A percentile compares a stretch with the other conserved stretches of the same genome.
phyloP scores from a whole-genome alignment of 2,329 filamentous ascomycete species.

The Botrytis paeoniae region DNA sequence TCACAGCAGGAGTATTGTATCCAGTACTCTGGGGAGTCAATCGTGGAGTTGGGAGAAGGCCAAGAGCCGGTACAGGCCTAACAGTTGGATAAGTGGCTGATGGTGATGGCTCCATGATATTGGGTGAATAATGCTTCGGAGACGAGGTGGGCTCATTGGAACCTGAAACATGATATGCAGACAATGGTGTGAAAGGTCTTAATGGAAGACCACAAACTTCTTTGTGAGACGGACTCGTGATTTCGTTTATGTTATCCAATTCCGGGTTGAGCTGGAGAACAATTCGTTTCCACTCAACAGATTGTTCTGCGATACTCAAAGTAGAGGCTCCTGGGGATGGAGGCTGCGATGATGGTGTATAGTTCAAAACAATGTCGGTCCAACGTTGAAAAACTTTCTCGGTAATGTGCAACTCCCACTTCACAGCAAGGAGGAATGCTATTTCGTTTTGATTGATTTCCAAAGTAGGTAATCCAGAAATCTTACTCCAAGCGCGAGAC shows the following conservation, averaged over 20 bases:
- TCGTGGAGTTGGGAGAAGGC: slow-evolving; percentile 56
- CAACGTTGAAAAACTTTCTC: slow-evolving; percentile 86
- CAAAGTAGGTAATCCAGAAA: slow-evolving; percentile 86
- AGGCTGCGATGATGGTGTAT: slow-evolving; percentile 56
- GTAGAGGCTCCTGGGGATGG: slow-evolving; percentile 48
- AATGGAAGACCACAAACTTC: slow-evolving; percentile 26
- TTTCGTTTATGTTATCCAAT: slow-evolving; percentile 55
- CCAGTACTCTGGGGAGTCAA: slow-evolving; percentile 55
- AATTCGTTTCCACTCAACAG: slow-evolving; percentile 54
- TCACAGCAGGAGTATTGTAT: slow-evolving; percentile 59
- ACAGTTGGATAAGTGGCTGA: slow-evolving; percentile 45
- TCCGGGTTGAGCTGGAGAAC: slow-evolving; percentile 56
- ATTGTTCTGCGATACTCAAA: slow-evolving; percentile 30
- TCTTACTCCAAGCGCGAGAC: slow-evolving; percentile 97
- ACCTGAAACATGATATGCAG: slow-evolving; percentile 40
- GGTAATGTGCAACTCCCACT: slow-evolving; percentile 93
- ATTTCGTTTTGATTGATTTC: slow-evolving; percentile 98
- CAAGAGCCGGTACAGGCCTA: slow-evolving; percentile 51
- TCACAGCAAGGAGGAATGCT: slow-evolving; percentile 82
- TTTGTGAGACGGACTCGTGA: slow-evolving; percentile 36
- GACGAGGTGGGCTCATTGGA: slow-evolving; percentile 43
- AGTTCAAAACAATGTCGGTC: slow-evolving; percentile 87
- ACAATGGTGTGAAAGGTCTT: slow-evolving; percentile 44
- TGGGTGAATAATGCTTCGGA: slow-evolving; percentile 44
- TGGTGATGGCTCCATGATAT: slow-evolving; percentile 50